These are phyloP conservation scores for Platanus orientalis DNA, from an alignment of 164 flowering plant genomes.

Conservation along the genomic window DNA sequence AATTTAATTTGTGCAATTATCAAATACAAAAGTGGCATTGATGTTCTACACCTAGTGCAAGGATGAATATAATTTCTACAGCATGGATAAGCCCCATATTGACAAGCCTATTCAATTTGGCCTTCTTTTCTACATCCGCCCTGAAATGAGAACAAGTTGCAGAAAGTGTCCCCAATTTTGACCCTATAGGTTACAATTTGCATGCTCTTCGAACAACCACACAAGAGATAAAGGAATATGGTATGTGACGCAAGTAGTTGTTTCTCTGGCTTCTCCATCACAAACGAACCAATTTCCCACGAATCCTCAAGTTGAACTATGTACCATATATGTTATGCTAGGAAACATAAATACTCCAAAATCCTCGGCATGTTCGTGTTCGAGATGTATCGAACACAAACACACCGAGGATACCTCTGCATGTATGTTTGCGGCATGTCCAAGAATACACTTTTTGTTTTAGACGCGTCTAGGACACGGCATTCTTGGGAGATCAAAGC, in stretches of 20 bases:
- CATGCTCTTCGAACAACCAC: slow-evolving; percentile 20
- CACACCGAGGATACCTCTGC: no score
- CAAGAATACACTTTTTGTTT: no score
- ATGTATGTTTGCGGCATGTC: no score
- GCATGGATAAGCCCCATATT: slow-evolving; percentile 18
- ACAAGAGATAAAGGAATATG: slow-evolving; percentile 21
- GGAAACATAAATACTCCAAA: no score
- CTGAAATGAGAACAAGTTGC: slow-evolving; percentile 21
- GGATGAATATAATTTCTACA: slow-evolving; percentile 28
- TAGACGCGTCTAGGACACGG: no score
- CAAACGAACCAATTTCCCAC: slow-evolving; percentile 30
- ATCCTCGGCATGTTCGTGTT: no score
- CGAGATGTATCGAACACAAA: no score
- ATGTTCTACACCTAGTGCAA: slow-evolving; percentile 18
- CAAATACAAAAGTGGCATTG: no score
- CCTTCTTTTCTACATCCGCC: slow-evolving; percentile 17
- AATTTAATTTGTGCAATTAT: no score
- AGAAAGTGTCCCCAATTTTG: slow-evolving; percentile 23
- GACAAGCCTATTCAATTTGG: slow-evolving; percentile 16
- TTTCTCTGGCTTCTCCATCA: slow-evolving; percentile 21
- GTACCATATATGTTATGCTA: slow-evolving; percentile 23
- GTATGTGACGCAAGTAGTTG: slow-evolving; percentile 10
- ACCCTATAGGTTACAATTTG: slow-evolving; percentile 18
- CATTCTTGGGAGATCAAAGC: no score
- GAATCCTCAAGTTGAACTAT: slow-evolving; percentile 22